Conservation (phyloP, 1,284 basidiomycete species). For the Melampsora americana region DNA sequence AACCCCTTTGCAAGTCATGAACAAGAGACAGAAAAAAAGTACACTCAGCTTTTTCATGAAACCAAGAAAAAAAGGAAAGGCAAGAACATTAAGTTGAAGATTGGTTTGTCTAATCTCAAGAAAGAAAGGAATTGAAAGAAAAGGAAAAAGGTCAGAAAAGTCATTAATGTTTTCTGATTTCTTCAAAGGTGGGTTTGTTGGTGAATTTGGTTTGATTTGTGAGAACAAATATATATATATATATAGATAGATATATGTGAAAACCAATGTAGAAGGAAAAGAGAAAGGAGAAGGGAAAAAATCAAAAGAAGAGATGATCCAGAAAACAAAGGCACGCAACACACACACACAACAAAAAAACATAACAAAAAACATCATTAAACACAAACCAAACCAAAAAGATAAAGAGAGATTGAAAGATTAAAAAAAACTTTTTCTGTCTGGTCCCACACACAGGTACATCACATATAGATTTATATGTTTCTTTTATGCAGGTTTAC, state of each 20-base stretch:
- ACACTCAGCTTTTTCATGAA: background rate
- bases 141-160: background rate
- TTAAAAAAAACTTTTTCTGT: background rate
- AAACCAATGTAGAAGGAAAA: too few relatives aligned
- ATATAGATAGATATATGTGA: too few relatives aligned
- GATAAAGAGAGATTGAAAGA: background rate
- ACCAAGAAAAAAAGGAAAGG: background rate
- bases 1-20: background rate
- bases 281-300: too few relatives aligned
- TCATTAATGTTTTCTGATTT: background rate
- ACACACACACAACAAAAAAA: too few relatives aligned
- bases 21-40: background rate
- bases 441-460: background rate
- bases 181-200: too few relatives aligned
- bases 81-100: background rate
- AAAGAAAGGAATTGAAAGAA: background rate
- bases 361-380: too few relatives aligned
- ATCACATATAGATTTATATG: background rate
- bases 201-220: too few relatives aligned
- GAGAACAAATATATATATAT: too few relatives aligned
- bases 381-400: background rate
- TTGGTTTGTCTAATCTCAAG: background rate
- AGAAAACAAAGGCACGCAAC: too few relatives aligned
- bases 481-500: constrained; percentile 25
- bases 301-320: too few relatives aligned